Percentiles rank a stretch among this genome's conserved stretches.
Evolutionary conservation across 139 green algal genomes (phyloP).

Genomic region (Auxenochlorella pyrenoidosa): DNA sequence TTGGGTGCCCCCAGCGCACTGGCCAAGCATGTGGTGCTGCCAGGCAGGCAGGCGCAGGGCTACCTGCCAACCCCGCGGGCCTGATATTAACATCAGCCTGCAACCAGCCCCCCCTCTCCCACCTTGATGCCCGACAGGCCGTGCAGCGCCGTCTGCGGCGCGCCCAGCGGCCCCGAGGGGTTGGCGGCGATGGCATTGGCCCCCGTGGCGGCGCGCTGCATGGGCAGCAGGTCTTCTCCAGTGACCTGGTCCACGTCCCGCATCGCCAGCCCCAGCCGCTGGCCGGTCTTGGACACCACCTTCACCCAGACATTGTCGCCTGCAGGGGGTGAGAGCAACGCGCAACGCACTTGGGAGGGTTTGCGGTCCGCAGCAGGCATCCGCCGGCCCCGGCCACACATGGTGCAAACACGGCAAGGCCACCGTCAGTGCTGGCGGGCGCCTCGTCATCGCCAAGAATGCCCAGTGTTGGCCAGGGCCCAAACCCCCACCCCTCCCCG

Average conservation of each 20-base stretch:
- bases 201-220: constrained; percentile 26
- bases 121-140: constrained; percentile 89
- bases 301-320: constrained; percentile 87
- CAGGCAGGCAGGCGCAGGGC: too few species aligned
- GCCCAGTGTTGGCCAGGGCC: too few species aligned
- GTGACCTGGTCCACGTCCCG: constrained; percentile 95
- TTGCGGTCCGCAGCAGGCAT: too few species aligned
- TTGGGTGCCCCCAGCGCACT: too few species aligned
- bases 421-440: too few species aligned
- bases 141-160: constrained; percentile 50
- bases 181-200: constrained; percentile 34
- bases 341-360: too few species aligned
- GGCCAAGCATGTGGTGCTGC: neutral
- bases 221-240: constrained; percentile 75
- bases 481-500: too few species aligned
- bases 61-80: neutral
- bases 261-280: constrained; percentile 89
- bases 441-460: too few species aligned
- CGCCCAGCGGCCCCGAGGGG: constrained; percentile 19
- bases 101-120: neutral
- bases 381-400: too few species aligned
- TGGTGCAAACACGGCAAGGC: too few species aligned
- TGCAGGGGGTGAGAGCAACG: too few species aligned
- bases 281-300: constrained; percentile 66
- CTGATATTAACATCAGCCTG: neutral